Base-by-base conservation (phyloP, 352 stramenopile species). In the Globisporangium orthogonon region DNA sequence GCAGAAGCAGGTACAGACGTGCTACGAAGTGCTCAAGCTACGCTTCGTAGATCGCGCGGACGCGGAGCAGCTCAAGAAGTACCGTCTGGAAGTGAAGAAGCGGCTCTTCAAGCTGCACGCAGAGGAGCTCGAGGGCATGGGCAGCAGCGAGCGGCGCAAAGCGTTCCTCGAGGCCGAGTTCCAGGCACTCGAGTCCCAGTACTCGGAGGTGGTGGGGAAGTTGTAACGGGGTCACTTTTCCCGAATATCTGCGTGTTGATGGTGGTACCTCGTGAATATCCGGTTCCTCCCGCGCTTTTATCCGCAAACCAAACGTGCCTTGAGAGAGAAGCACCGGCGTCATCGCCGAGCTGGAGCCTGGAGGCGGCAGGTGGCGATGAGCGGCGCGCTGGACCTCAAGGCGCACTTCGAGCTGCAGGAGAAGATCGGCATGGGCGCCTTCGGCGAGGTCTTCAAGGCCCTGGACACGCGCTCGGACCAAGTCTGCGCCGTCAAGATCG, bases 401-500 rank as follows among this genome's bases (percentile, higher is more conserved):
- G 39, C 72, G 59, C 77, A 89, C 66, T 94, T 86, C 54, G 79
- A 92, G 63, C 65, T 94, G 51, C 54, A 89, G 46, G 83, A 90
- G 56, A 86, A 87, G 55, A 88, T 94, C 45, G 85, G 85, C 46
- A 78, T 80, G 37, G 85, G 85, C 18, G 85, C 85, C 31, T 94
- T 91, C 49, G 85, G 85, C 10, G 78, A 94, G 56, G 85, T 94
- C 9, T 93, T 73, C 65, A 89, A 87, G 54, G 83, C 70, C 31
- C 51, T 91, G 2, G 74, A 94, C 66, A 78, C 58, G 30, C 75
- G 84, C 55, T 78, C 83, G 33, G 64, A 90, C 50, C 70, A 90
- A 56, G 73, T 89, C 30, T 84, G 80, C 57, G 83, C 85, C 29
- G 70, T 93, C 56, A 93, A 95, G 62, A 91, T 95, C 62, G 80